Percentiles rank a stretch among this genome's conserved stretches.
Evolutionary conservation across 1,284 basidiomycete genomes (phyloP).

Genomic region (Ganoderma leucocontextum): DNA sequence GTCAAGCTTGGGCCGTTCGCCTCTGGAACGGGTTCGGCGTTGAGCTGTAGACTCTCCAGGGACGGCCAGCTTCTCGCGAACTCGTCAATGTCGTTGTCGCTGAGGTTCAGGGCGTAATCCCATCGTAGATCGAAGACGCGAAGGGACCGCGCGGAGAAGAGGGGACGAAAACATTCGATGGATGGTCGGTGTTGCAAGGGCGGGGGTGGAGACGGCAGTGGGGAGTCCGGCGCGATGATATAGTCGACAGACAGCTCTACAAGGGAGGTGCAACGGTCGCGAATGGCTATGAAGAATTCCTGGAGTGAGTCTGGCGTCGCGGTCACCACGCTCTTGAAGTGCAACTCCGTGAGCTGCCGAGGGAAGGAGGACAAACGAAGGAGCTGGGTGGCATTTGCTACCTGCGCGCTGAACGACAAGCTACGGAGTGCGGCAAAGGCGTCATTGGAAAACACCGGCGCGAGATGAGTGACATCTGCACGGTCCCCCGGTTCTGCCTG

Average conservation of each 20-base stretch:
- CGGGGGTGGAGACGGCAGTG: slow-evolving; percentile 33
- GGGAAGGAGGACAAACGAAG: slow-evolving; percentile 30
- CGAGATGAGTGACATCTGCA: slow-evolving; percentile 51
- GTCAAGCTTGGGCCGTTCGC: slow-evolving; percentile 47
- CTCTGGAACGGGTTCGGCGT: slow-evolving; percentile 57
- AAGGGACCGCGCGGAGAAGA: slow-evolving; percentile 55
- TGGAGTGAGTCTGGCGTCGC: slow-evolving; percentile 53
- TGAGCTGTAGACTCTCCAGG: slow-evolving; percentile 57
- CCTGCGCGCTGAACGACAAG: slow-evolving; percentile 53
- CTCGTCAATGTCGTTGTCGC: slow-evolving; percentile 54
- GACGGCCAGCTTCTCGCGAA: slow-evolving; percentile 58
- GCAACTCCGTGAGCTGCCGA: slow-evolving; percentile 55
- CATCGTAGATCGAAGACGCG: slow-evolving; percentile 60
- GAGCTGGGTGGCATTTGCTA: slow-evolving; percentile 45
- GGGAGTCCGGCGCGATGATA: slow-evolving; percentile 36
- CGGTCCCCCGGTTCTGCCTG: slow-evolving; percentile 52
- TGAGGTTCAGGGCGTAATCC: slow-evolving; percentile 58
- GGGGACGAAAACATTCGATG: slow-evolving; percentile 56
- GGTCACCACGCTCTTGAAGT: slow-evolving; percentile 54
- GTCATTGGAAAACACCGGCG: slow-evolving; percentile 51
- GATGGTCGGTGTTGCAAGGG: slow-evolving; percentile 46
- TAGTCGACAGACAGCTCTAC: slow-evolving; percentile 46
- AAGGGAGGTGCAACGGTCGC: slow-evolving; percentile 50
- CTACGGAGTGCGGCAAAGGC: slow-evolving; percentile 62
- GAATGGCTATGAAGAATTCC: slow-evolving; percentile 51